phyloP scores from a whole-genome alignment of 1,284 basidiomycete genomes.

The Polyporus tsugae region DNA sequence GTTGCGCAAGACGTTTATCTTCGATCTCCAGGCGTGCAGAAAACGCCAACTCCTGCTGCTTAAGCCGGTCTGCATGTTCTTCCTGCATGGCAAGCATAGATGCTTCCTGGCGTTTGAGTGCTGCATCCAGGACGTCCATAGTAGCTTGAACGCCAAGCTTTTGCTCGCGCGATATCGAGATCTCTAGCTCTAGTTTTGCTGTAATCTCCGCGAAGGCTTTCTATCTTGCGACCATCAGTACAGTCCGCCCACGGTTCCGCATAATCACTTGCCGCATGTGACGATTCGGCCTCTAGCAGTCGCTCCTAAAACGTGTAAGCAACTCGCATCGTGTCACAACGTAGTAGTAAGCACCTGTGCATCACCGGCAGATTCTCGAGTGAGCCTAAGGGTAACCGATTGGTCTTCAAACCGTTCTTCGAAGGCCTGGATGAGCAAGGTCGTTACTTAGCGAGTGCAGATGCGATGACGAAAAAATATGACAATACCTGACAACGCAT shows the following conservation, averaged over 20 bases:
- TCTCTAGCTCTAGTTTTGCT: constrained; percentile 35
- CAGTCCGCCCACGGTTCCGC: neutral
- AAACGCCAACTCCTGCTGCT: constrained; percentile 27
- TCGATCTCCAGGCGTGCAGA: constrained; percentile 26
- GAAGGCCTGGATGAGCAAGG: constrained; percentile 47
- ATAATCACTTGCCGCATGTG: constrained; percentile 38
- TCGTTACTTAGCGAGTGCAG: constrained; percentile 35
- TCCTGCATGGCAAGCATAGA: constrained; percentile 22
- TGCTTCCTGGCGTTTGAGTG: constrained; percentile 31
- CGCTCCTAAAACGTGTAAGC: constrained; percentile 40
- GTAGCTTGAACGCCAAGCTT: constrained; percentile 34
- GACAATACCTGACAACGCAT: constrained; percentile 39
- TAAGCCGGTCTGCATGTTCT: constrained; percentile 33
- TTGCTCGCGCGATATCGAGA: constrained; percentile 38
- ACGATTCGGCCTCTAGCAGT: constrained; percentile 40
- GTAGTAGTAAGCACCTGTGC: constrained; percentile 51
- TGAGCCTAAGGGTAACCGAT: constrained; percentile 54
- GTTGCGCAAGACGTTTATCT: constrained; percentile 31
- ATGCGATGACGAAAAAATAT: constrained; percentile 13
- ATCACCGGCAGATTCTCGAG: constrained; percentile 62
- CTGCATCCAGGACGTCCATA: constrained; percentile 30
- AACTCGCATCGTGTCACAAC: neutral
- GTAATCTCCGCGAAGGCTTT: constrained; percentile 34
- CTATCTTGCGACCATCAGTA: constrained; percentile 21
- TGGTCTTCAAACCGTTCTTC: constrained; percentile 72